Evolutionary conservation across 768 basidiomycete genomes (phyloP).

Genomic region (Leccinellum luteum): DNA sequence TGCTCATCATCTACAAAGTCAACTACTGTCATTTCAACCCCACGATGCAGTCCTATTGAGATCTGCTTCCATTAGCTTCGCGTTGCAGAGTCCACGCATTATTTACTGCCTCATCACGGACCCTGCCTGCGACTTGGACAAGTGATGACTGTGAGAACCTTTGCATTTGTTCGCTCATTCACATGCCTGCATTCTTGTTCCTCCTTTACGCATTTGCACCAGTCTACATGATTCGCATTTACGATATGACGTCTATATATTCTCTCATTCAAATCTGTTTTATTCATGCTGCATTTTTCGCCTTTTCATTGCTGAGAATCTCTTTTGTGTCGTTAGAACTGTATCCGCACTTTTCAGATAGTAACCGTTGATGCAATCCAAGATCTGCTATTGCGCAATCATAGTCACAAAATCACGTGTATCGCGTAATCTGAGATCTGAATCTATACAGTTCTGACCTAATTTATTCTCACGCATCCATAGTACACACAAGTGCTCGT

Average conservation of each 20-base stretch:
- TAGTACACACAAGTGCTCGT: background rate
- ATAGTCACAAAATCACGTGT: background rate
- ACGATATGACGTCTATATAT: slow-evolving; percentile 15
- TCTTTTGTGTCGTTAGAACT: background rate
- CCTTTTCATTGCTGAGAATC: background rate
- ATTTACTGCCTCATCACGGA: slow-evolving; percentile 27
- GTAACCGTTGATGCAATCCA: slow-evolving; percentile 5
- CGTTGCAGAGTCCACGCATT: slow-evolving; percentile 19
- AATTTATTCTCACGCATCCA: slow-evolving; percentile 28
- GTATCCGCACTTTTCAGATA: background rate
- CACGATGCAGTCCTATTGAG: slow-evolving; percentile 29
- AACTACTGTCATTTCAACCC: slow-evolving; percentile 25
- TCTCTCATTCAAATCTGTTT: slow-evolving; percentile 13
- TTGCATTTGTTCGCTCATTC: slow-evolving; percentile 18
- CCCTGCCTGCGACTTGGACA: slow-evolving; percentile 29
- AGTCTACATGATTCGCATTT: slow-evolving; percentile 18
- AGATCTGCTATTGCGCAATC: too few relatives aligned
- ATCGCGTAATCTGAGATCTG: slow-evolving; percentile 7
- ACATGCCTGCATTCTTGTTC: slow-evolving; percentile 26
- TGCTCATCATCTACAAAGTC: slow-evolving; percentile 18
- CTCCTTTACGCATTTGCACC: slow-evolving; percentile 15
- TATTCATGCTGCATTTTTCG: slow-evolving; percentile 1
- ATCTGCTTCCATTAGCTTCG: slow-evolving; percentile 16
- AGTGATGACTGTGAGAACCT: slow-evolving; percentile 17
- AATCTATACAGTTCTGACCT: slow-evolving; percentile 32